Conservation (phyloP, 2,329 filamentous ascomycete species). For the Xylaria sp. region DNA sequence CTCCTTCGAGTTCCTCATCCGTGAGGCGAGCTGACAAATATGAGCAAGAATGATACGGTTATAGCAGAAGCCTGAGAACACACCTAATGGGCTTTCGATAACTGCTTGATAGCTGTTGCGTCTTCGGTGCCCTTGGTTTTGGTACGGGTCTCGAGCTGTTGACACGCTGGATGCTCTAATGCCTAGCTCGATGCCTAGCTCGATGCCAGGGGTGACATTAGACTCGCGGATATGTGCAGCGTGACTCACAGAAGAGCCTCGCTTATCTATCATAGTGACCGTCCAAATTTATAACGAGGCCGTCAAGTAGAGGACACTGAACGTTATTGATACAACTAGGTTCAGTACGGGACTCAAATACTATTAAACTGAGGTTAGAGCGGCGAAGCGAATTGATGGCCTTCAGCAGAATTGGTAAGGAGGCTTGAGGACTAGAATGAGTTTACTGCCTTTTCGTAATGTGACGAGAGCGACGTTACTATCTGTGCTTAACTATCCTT, state of each 20-base stretch:
- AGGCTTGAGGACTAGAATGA: neutral
- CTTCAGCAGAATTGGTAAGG: neutral
- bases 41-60: constrained; percentile 17
- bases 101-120: constrained; percentile 51
- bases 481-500: neutral
- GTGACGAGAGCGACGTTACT: neutral
- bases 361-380: neutral
- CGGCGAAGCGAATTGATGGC: neutral
- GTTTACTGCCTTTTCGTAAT: neutral
- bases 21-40: constrained; percentile 51
- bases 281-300: neutral
- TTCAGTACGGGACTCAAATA: neutral
- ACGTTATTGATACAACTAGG: no score
- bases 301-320: neutral
- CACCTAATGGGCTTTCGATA: constrained; percentile 54
- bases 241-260: constrained; percentile 20
- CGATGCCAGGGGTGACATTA: constrained; percentile 25
- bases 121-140: constrained; percentile 45
- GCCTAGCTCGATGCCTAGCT: constrained; percentile 33
- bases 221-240: neutral
- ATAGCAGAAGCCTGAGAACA: neutral
- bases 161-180: constrained; percentile 16
- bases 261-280: constrained; percentile 32
- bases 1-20: constrained; percentile 53
- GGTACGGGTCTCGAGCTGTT: constrained; percentile 36